Base-by-base conservation (phyloP, 371 early-diverging fungal species). In the Dipsacomyces acuminosporus region DNA sequence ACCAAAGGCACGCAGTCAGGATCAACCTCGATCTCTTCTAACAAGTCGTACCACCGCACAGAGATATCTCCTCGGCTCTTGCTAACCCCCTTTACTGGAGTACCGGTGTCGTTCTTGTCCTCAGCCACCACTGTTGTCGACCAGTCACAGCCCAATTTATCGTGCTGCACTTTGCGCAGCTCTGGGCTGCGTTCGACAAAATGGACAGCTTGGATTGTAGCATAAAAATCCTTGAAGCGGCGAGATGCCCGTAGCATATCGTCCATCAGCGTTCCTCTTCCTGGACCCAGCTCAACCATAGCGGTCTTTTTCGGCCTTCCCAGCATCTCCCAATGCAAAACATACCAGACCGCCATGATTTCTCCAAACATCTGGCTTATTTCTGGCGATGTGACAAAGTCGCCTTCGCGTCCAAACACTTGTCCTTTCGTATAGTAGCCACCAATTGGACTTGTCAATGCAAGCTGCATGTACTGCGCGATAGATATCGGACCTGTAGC, bases 361-460 rank as follows among this genome's bases (percentile, higher is more conserved):
- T 96, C 98, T 21, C 98, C 98, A 85, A 96, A 96, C 80, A 95
- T 85, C 73, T 97, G 98, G 63, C 86, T 87, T 60, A 98, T 91
- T 72, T 98, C 98, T 14, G 98, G 98, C 7, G 92, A 90, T 6
- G 98, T 98, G 14, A 86, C 78, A 74, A 98, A 98, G 60, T 96
- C 97, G 11, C 96, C 97, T 51, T 85, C 56, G n/a, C 64, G 51
- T n/a, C 97, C 97, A 78, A 98, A 91, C 6, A 94, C 92, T 63
- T 94, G 89, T 3, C 83, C 82, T 42, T 79, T 75, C 82, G 87
- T 94, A 72, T 97, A 97, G 67, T 96, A 97, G 4, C 98, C 98
- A 40, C 85, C 85, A 14, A 85, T 22, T 2, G 96, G 94, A 64
- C 91, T 89, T n/a, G 86, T 88, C 23, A 93, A 76, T 6, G 87